phyloP scores from a whole-genome alignment of 192 early-diverging fungal species.

The Lunasporangiospora selenospora region DNA sequence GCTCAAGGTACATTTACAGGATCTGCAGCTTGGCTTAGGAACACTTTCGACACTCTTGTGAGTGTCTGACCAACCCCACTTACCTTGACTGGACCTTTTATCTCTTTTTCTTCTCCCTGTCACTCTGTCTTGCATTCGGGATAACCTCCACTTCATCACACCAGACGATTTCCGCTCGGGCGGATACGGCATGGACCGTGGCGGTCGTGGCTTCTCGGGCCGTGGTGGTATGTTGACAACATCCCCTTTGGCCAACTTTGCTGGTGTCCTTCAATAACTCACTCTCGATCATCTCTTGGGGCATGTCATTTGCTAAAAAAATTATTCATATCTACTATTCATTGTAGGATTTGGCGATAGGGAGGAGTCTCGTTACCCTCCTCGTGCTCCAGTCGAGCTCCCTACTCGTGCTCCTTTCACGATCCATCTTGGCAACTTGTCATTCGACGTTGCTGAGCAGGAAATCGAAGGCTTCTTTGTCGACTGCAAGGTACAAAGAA shows the following conservation, averaged over 20 bases:
- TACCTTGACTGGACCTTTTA: too few species aligned
- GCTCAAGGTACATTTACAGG: too few species aligned
- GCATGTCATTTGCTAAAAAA: slow-evolving; percentile 4
- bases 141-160: slow-evolving; percentile 2
- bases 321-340: background rate
- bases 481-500: slow-evolving; percentile 62
- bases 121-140: too few species aligned
- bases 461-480: slow-evolving; percentile 79
- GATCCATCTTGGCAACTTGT: slow-evolving; percentile 90
- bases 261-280: background rate
- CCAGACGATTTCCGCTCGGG: slow-evolving; percentile 40
- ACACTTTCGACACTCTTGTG: too few species aligned
- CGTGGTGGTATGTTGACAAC: slow-evolving; percentile 36
- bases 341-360: slow-evolving; percentile 27
- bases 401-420: slow-evolving; percentile 91
- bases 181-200: slow-evolving; percentile 36
- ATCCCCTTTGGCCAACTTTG: background rate
- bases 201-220: slow-evolving; percentile 42
- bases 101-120: too few species aligned
- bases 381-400: slow-evolving; percentile 63
- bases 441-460: slow-evolving; percentile 81
- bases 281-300: slow-evolving; percentile 26
- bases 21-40: too few species aligned
- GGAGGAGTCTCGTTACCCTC: slow-evolving; percentile 47
- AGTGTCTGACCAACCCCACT: too few species aligned